Conservation (phyloP, 306 rosid genomes). For the Quercus wislizeni region DNA sequence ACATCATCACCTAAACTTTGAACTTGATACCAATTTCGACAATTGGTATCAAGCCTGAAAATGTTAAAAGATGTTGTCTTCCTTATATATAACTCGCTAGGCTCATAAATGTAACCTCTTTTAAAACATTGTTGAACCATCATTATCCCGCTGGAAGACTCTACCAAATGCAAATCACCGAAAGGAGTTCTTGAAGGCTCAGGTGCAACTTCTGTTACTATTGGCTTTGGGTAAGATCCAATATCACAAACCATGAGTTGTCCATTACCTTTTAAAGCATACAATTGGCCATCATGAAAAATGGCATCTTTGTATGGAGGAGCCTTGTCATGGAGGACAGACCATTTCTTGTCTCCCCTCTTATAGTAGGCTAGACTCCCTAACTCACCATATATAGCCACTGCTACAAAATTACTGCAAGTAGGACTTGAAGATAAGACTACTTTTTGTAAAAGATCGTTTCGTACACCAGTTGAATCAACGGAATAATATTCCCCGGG, state of each 20-base stretch:
- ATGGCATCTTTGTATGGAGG: not conserved
- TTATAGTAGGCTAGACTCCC: not conserved
- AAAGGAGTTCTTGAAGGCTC: not conserved
- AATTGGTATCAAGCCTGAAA: no score
- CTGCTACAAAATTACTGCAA: not conserved
- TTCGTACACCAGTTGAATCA: not conserved
- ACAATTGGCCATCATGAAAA: not conserved
- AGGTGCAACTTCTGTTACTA: not conserved
- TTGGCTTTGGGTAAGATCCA: not conserved
- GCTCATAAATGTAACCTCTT: not conserved
- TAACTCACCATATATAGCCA: not conserved
- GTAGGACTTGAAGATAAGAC: not conserved
- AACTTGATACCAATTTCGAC: no score
- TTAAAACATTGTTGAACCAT: not conserved
- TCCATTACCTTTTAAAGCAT: not conserved
- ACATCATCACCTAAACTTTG: no score
- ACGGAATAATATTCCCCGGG: not conserved
- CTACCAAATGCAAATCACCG: not conserved
- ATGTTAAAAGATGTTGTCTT: no score
- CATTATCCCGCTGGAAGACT: not conserved
- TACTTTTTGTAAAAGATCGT: not conserved
- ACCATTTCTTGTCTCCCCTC: not conserved
- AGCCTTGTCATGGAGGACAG: not conserved
- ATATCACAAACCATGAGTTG: not conserved
- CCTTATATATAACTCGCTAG: no score